These are phyloP conservation scores for Syncephalastrum racemosum DNA, from an alignment of 371 early-diverging fungal species.

Conservation along the genomic window DNA sequence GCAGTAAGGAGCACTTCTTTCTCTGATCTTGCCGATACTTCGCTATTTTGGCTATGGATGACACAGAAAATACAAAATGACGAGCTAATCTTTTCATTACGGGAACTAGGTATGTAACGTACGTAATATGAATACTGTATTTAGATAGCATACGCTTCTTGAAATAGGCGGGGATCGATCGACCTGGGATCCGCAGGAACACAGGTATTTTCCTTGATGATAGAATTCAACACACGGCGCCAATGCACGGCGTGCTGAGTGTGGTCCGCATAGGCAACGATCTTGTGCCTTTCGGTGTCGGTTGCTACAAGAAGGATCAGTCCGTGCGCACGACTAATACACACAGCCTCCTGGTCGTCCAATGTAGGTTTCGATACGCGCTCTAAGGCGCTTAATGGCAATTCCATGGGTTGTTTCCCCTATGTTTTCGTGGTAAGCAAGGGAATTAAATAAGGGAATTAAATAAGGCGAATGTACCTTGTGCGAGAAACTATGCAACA, in stretches of 20 bases:
- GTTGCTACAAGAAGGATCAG: slow-evolving; percentile 15
- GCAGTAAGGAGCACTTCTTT: no score
- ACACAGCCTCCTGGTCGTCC: slow-evolving; percentile 20
- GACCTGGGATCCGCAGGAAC: no score
- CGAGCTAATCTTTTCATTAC: no score
- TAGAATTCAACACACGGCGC: slow-evolving; percentile 1
- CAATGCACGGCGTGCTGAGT: slow-evolving; percentile 14
- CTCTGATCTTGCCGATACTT: no score
- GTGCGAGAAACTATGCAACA: slow-evolving; percentile 22
- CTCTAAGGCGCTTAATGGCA: slow-evolving; percentile 13
- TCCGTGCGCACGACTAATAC: slow-evolving; percentile 18
- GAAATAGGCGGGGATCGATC: no score
- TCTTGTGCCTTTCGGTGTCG: slow-evolving; percentile 4
- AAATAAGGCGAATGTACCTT: slow-evolving; percentile 6
- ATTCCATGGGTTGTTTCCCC: slow-evolving; percentile 7
- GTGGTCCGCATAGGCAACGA: slow-evolving; percentile 22
- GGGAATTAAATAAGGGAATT: no score
- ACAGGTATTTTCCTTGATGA: no score
- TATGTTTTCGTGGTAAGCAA: neutral
- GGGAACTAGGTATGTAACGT: no score
- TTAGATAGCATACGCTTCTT: no score
- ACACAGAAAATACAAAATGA: no score
- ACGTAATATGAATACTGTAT: no score
- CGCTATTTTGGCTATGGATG: no score
- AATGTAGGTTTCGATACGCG: slow-evolving; percentile 17